Evolutionary conservation across 371 early-diverging fungal genomes (phyloP), one percentile per base, ranked within the genome.

Genomic region (Syncephalastrum monosporum): DNA sequence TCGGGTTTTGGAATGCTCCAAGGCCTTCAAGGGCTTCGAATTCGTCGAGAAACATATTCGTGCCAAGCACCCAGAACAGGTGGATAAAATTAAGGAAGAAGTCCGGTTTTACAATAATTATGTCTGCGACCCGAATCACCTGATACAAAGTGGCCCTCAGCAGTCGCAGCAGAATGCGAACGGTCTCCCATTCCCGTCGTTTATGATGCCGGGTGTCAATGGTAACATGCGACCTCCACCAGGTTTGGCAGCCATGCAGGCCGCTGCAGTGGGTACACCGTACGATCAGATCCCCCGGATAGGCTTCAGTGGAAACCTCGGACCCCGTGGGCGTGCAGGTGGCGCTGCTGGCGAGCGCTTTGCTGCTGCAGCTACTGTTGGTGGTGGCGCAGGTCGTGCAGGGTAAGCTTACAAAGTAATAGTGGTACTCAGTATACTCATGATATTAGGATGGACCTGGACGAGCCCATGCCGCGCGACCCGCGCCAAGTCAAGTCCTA

Each of bases 31-130:
- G 61, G 97, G 95, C 13, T 85, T 88, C 48, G 93, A 91, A 60
- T 98, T 91, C 83, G 94, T 96, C 13, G 86, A 85, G 67, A 97
- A 96, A 72, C 98, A 98, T 65, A 87, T 98, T 57, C 61, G 82
- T 47, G 72, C 82, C 48, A 98, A 96, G 72, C 98, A 98, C 64
- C 80, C 85, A 3, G 89, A 89, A 44, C 79, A 87, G 27, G 75
- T 88, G 43, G 84, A 86, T 24, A 64, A 69, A 17, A 70, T 82
- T 42, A 74, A 71, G 52, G 67, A 72, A 38, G 91, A 90, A 19
- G 85, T 87, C 16, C 74, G 77, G 19, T 91, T 85, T 56, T 93
- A 86, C 71, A 97, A 97, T 75, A 89, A 86, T 69, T 96, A 90
- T 68, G 91, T 92, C 10, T 72, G 85, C 60, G 96, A 97, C 66